Base-by-base conservation (phyloP, 1,284 basidiomycete species). In the Ceratobasidium sp. region DNA sequence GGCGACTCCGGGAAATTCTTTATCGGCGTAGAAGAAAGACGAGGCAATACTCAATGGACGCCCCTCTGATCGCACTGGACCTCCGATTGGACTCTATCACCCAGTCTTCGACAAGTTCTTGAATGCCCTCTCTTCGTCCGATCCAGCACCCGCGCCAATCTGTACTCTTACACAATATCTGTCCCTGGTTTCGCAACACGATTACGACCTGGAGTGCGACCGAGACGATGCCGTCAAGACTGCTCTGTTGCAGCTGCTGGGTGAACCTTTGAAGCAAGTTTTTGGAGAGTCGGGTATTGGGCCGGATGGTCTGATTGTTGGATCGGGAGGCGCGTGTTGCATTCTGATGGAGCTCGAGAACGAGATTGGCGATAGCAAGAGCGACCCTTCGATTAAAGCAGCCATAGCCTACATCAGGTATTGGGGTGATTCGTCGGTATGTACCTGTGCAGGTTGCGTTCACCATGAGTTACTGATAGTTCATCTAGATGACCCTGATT, bases 51-150 rank as follows among this genome's bases (percentile, higher is more conserved):
- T 24, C 54, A 24, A 57, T 6, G 54, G 54, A 29, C n/a, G 29
- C 29, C 22, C 54, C 17, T 8, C 54, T 17, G 29, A 22, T 5
- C 7, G 29, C 27, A 6, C 6, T 57, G 54, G 54, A 17, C 54
- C 54, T 27, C 54, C 54, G 7, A 57, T 57, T 17, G 54, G 6
- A 17, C 29, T 57, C 22, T 57, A 57, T 27, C 54, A 57, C 27
- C 22, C 54, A 2, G 54, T 57, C 7, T 57, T 57, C 29, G 54
- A 29, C 29, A 22, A 24, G 22, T 57, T 57, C 22, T 17, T 8
- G 54, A 8, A 31, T 29, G 29, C 9, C 27, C 6, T 57, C 15
- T 29, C 22, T 5, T 57, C 54, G 3, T 3, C 54, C 17, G 54
- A 57, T 57, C 3, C 4, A 27, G 8, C 29, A 27, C 17, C 54